Evolutionary conservation across 2,329 filamentous ascomycete species (phyloP).

Genomic region (Colletotrichum karsti): DNA sequence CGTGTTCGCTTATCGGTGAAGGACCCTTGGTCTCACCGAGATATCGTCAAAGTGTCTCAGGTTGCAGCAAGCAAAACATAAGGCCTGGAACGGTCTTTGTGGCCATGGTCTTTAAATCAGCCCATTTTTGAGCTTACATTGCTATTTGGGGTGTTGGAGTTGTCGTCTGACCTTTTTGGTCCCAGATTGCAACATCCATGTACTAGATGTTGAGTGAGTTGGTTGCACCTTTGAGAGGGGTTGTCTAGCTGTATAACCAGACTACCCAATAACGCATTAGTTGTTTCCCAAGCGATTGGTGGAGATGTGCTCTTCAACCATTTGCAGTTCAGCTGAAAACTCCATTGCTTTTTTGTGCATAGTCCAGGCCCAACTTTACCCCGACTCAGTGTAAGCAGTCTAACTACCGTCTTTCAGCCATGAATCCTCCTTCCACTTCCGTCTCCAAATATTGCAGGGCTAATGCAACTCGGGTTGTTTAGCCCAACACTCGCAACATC

Average conservation of each 20-base stretch:
- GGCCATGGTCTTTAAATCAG: too few species aligned
- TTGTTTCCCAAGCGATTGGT: not conserved
- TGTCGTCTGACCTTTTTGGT: not conserved
- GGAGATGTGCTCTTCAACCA: not conserved
- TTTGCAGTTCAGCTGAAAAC: constrained; percentile 19
- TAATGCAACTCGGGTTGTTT: constrained; percentile 2
- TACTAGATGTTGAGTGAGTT: not conserved
- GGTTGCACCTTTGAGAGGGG: not conserved
- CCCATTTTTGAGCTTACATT: too few species aligned
- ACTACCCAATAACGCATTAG: not conserved
- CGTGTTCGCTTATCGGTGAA: constrained; percentile 28
- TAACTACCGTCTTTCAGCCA: not conserved
- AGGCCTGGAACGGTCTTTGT: too few species aligned
- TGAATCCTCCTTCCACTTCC: not conserved
- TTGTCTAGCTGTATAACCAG: not conserved
- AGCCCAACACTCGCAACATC: not conserved
- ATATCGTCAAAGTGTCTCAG: too few species aligned
- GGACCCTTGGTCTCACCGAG: constrained; percentile 9
- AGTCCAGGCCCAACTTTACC: not conserved
- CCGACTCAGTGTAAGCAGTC: constrained; percentile 14
- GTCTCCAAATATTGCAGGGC: not conserved
- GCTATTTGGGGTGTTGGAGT: not conserved
- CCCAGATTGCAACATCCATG: constrained; percentile 4
- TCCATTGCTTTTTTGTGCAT: not conserved
- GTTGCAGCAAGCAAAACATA: too few species aligned